Conservation (phyloP, 306 rosid species). For the Glycine tomentella region DNA sequence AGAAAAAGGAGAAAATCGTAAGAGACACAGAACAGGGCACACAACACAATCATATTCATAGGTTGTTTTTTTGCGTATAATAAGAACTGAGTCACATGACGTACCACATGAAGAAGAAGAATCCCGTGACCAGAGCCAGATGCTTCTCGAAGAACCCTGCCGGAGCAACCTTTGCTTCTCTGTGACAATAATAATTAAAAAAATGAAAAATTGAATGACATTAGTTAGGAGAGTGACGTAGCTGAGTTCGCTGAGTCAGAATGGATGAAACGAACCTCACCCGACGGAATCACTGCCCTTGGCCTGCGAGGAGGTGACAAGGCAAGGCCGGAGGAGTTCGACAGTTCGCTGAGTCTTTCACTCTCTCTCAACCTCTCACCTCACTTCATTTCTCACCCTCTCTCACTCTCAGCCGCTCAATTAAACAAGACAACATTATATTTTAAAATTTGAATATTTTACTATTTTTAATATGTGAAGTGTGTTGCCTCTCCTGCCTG, state of each 20-base stretch:
- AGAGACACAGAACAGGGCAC: background rate
- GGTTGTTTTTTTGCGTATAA: too few relatives aligned
- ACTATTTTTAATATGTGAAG: too few relatives aligned
- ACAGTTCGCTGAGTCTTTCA: too few relatives aligned
- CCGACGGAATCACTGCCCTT: conserved; percentile 96
- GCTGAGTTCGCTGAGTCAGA: conserved; percentile 60
- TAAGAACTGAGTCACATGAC: too few relatives aligned
- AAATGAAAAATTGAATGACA: background rate
- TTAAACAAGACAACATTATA: too few relatives aligned
- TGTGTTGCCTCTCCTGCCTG: too few relatives aligned
- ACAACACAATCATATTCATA: too few relatives aligned
- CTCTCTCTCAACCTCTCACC: too few relatives aligned
- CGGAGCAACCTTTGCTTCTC: conserved; percentile 79
- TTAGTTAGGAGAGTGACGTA: conserved; percentile 50
- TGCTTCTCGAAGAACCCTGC: conserved; percentile 61
- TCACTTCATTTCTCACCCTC: too few relatives aligned
- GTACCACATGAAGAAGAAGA: conserved; percentile 94
- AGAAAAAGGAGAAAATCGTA: conserved; percentile 34
- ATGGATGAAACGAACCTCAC: conserved; percentile 99
- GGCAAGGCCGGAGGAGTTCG: conserved; percentile 61
- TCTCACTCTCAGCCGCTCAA: too few relatives aligned
- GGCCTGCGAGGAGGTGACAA: conserved; percentile 72
- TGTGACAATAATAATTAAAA: conserved; percentile 26
- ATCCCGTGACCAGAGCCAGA: conserved; percentile 81
- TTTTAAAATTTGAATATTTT: too few relatives aligned